These are phyloP conservation scores for Fusarium palustre DNA, from an alignment of 2,329 filamentous ascomycete species.

Conservation along the genomic window DNA sequence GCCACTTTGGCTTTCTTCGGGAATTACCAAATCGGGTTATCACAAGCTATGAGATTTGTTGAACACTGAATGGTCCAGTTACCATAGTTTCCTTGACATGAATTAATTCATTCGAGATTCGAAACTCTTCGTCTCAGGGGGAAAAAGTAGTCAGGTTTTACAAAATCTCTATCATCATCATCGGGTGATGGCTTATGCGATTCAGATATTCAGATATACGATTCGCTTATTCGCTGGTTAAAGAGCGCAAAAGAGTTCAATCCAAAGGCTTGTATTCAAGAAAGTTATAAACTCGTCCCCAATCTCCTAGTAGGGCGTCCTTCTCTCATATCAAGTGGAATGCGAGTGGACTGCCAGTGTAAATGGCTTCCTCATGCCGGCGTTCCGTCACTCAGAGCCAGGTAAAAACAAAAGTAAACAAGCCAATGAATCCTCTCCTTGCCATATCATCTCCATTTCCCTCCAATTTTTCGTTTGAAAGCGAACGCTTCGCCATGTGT, in stretches of 20 bases:
- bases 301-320: conserved; percentile 8
- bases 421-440: conserved; percentile 29
- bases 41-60: not conserved
- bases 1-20: not conserved
- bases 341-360: conserved; percentile 11
- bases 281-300: conserved; percentile 24
- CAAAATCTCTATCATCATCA: no score
- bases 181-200: not conserved
- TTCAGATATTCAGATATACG: not conserved
- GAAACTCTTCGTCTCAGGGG: no score
- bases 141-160: not conserved
- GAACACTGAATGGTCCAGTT: not conserved
- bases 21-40: conserved; percentile 18
- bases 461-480: conserved; percentile 16
- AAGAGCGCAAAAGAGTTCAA: not conserved
- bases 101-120: not conserved
- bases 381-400: conserved; percentile 41
- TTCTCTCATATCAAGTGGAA: conserved; percentile 12
- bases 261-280: conserved; percentile 42
- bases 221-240: not conserved
- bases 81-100: not conserved
- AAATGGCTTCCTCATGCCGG: conserved; percentile 37
- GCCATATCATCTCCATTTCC: conserved; percentile 23
- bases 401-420: conserved; percentile 25
- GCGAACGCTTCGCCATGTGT: conserved; percentile 6